Evolutionary conservation across 208 protist genomes (phyloP).

Genomic region (Herpetomonas tarakana): DNA sequence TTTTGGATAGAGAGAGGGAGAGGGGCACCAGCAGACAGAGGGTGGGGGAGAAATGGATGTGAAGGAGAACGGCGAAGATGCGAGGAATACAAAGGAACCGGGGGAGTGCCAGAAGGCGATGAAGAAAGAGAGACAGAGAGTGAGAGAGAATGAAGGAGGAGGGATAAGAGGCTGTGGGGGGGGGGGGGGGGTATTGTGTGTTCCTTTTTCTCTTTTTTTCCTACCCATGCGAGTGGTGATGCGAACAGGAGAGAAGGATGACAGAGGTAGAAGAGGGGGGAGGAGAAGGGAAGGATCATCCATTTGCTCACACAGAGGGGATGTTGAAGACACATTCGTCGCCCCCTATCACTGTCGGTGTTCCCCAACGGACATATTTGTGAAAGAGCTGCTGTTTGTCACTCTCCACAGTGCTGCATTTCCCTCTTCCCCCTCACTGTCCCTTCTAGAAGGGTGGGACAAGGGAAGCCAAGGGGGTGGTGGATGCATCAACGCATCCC

Average conservation of each 20-base stretch:
- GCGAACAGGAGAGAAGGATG: too few relatives aligned
- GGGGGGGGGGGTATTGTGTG: too few relatives aligned
- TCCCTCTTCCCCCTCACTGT: too few relatives aligned
- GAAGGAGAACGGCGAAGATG: neutral
- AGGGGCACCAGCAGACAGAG: neutral
- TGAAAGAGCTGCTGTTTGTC: constrained; percentile 1
- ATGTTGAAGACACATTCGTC: neutral
- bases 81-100: constrained; percentile 1
- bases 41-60: neutral
- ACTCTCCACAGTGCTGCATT: too few relatives aligned
- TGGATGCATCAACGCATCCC: neutral
- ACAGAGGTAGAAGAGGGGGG: too few relatives aligned
- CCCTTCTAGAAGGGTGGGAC: too few relatives aligned
- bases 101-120: neutral
- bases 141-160: neutral
- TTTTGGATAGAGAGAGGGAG: neutral
- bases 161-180: too few relatives aligned
- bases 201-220: too few relatives aligned
- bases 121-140: constrained; percentile 3
- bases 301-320: neutral
- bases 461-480: neutral
- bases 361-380: neutral
- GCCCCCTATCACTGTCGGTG: neutral
- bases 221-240: too few relatives aligned
- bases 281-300: neutral